A percentile compares a stretch with the other conserved stretches of the same genome.
Evolutionary conservation across 345 rosid species (phyloP).

Genomic region (Lepidium didymum): DNA sequence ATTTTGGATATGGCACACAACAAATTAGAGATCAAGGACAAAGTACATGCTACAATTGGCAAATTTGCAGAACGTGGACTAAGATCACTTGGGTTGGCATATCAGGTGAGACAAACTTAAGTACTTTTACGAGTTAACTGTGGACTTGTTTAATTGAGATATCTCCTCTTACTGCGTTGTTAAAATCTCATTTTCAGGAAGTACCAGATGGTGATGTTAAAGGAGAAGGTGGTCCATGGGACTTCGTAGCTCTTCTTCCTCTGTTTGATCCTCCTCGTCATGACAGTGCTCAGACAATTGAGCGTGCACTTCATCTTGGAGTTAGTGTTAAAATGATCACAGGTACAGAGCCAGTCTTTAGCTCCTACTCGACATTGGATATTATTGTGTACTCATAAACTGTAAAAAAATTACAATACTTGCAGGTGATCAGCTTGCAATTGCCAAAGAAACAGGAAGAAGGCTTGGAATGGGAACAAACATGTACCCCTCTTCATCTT

Average conservation of each 20-base stretch:
- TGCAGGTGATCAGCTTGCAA: conserved; percentile 61
- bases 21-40: conserved; percentile 38
- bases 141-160: background rate
- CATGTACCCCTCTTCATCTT: conserved; percentile 76
- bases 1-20: conserved; percentile 51
- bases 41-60: conserved; percentile 40
- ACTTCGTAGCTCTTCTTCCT: conserved; percentile 67
- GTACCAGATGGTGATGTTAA: conserved; percentile 48
- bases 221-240: conserved; percentile 64
- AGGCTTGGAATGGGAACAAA: conserved; percentile 77
- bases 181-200: conserved; percentile 21
- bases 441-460: conserved; percentile 61
- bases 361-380: background rate
- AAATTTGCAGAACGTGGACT: conserved; percentile 61
- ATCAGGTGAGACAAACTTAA: conserved; percentile 34
- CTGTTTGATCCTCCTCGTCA: conserved; percentile 60
- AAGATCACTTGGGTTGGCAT: conserved; percentile 56
- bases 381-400: background rate
- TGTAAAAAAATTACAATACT: background rate
- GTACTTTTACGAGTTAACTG: background rate
- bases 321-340: conserved; percentile 73
- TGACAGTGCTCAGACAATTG: conserved; percentile 55
- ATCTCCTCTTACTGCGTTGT: background rate
- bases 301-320: conserved; percentile 53
- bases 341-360: conserved; percentile 18